phyloP scores from a whole-genome alignment of 2,329 filamentous ascomycete genomes.

The Botryotinia globosa region DNA sequence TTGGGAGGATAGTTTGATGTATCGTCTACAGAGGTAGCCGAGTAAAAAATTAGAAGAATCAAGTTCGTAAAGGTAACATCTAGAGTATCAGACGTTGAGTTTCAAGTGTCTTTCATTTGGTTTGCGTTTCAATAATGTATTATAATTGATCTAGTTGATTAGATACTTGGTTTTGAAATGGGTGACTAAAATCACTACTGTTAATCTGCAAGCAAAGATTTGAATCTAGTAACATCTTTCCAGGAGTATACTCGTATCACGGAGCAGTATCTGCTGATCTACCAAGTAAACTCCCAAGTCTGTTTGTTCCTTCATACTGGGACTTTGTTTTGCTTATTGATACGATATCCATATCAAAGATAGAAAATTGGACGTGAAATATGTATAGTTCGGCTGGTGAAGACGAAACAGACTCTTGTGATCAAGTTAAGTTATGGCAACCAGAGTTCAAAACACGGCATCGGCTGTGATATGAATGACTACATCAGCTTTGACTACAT shows the following conservation, averaged over 20 bases:
- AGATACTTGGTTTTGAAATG: too few relatives aligned
- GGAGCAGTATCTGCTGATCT: fast-evolving
- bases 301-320: background rate
- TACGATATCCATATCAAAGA: background rate
- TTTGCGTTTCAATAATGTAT: background rate
- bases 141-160: too few relatives aligned
- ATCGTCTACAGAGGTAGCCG: fast-evolving
- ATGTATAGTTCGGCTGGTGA: background rate
- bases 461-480: background rate
- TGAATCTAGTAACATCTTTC: fast-evolving
- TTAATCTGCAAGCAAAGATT: too few relatives aligned
- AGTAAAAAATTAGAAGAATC: fast-evolving
- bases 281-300: background rate
- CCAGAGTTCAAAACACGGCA: background rate
- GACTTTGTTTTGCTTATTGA: background rate
- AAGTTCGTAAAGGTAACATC: background rate
- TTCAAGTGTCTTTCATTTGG: background rate
- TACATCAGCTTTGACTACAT: background rate
- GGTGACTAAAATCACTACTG: too few relatives aligned
- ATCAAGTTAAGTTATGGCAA: background rate
- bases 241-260: background rate
- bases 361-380: background rate
- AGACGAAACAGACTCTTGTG: background rate
- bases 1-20: background rate
- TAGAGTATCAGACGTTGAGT: background rate